Conservation (phyloP, 2,329 filamentous ascomycete genomes). For the Cadophora sp. region DNA sequence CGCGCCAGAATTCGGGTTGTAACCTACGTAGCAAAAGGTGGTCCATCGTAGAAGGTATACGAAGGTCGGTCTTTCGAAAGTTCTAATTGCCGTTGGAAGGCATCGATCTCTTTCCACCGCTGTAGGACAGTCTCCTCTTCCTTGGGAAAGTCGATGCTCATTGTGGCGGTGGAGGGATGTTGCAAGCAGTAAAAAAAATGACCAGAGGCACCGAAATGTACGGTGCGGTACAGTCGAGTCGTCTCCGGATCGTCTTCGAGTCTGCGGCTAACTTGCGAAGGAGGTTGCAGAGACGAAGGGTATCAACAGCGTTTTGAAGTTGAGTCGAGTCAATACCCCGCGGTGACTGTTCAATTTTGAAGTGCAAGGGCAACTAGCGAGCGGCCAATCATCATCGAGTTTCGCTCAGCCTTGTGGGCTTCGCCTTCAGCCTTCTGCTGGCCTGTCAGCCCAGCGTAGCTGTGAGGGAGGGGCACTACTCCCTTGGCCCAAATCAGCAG, state of each 20-base stretch:
- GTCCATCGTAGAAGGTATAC: slow-evolving; percentile 95
- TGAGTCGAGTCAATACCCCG: slow-evolving; percentile 20
- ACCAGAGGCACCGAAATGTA: neutral
- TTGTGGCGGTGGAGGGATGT: slow-evolving; percentile 28
- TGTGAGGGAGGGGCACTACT: too few relatives aligned
- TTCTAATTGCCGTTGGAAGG: slow-evolving; percentile 80
- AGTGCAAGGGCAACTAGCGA: slow-evolving; percentile 7
- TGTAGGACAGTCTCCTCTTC: slow-evolving; percentile 87
- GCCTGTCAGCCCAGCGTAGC: too few relatives aligned
- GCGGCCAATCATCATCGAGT: slow-evolving; percentile 18
- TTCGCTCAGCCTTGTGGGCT: slow-evolving; percentile 20
- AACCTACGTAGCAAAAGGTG: slow-evolving; percentile 71
- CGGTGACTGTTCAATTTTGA: slow-evolving; percentile 30
- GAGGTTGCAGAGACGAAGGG: neutral
- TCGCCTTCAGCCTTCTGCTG: too few relatives aligned
- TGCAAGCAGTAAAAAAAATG: neutral
- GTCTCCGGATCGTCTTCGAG: neutral
- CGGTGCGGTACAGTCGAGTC: neutral
- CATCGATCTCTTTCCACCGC: slow-evolving; percentile 90
- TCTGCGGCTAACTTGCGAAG: neutral
- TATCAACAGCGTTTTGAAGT: slow-evolving; percentile 10
- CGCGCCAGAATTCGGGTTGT: neutral
- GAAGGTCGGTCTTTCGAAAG: slow-evolving; percentile 81
- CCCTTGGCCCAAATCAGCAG: too few relatives aligned
- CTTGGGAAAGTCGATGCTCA: slow-evolving; percentile 82